A percentile compares a stretch with the other conserved stretches of the same genome.
These are phyloP conservation scores for Ogataea parapolymorpha DNA, from an alignment of 805 yeast genomes.

Conservation along the genomic window DNA sequence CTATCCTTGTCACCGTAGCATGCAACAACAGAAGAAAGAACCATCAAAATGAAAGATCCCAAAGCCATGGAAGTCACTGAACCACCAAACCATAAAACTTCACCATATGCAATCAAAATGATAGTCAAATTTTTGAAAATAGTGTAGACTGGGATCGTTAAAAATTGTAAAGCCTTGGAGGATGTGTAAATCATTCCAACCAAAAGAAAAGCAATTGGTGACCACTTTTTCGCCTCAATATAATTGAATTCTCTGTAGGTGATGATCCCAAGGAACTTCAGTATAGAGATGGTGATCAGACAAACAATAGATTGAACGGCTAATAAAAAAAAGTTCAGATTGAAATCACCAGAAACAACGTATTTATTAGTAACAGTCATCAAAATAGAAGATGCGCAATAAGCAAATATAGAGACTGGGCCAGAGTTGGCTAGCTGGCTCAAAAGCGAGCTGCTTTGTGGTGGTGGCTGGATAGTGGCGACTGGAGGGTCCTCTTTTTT, in stretches of 20 bases:
- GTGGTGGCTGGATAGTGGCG: constrained; percentile 16
- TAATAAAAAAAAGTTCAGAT: constrained; percentile 83
- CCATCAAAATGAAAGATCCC: constrained; percentile 87
- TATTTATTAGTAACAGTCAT: constrained; percentile 98
- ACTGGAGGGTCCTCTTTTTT: constrained; percentile 29
- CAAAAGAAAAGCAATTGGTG: constrained; percentile 85
- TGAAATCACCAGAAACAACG: constrained; percentile 74
- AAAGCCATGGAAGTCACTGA: constrained; percentile 84
- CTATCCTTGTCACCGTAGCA: constrained; percentile 67
- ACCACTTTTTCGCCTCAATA: constrained; percentile 92
- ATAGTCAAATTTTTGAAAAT: constrained; percentile 97
- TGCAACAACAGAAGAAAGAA: constrained; percentile 92
- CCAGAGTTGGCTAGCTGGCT: constrained; percentile 46
- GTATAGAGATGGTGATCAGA: constrained; percentile 63
- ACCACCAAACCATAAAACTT: constrained; percentile 96
- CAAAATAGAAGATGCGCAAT: constrained; percentile 90
- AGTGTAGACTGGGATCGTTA: constrained; percentile 94
- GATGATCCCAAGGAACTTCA: constrained; percentile 72
- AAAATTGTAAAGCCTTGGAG: constrained; percentile 88
- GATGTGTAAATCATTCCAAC: constrained; percentile 95
- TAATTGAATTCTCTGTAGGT: constrained; percentile 82
- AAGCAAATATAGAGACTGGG: constrained; percentile 69
- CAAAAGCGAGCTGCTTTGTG: constrained; percentile 19
- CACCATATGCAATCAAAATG: constrained; percentile 96
- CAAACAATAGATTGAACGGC: constrained; percentile 90